A percentile compares a stretch with the other conserved stretches of the same genome.
These are phyloP conservation scores for Saturnispora silvae DNA, from an alignment of 805 yeast genomes.

Conservation along the genomic window DNA sequence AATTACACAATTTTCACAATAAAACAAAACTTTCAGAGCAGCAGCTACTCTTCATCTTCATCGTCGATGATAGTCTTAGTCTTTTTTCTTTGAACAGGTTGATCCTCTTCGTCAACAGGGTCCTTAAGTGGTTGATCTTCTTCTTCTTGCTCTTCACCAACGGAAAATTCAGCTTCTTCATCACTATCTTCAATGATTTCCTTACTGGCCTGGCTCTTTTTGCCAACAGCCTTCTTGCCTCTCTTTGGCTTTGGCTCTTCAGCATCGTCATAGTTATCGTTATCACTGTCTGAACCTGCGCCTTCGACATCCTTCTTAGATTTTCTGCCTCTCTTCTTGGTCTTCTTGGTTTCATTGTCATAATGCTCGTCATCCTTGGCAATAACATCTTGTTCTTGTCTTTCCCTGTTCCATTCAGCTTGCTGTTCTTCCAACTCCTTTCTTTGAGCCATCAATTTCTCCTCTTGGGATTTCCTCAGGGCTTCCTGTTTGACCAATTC, in stretches of 20 bases:
- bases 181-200: constrained; percentile 26
- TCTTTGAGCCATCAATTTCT: constrained; percentile 34
- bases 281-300: constrained; percentile 13
- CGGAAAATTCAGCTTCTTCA: constrained; percentile 20
- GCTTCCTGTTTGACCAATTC: constrained; percentile 36
- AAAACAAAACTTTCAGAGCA: no score
- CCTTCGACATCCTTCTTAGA: constrained; percentile 11
- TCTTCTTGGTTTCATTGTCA: constrained; percentile 21
- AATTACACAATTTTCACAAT: not conserved
- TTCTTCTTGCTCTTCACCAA: constrained; percentile 12
- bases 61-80: constrained; percentile 16
- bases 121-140: constrained; percentile 9
- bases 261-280: constrained; percentile 2
- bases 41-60: constrained; percentile 16
- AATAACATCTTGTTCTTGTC: constrained; percentile 27
- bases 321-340: constrained; percentile 20
- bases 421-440: constrained; percentile 46
- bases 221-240: constrained; percentile 10
- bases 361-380: constrained; percentile 26
- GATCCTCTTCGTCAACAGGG: constrained; percentile 6
- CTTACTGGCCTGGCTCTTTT: constrained; percentile 18
- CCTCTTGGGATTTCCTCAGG: constrained; percentile 36
- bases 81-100: constrained; percentile 13
- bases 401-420: constrained; percentile 39
- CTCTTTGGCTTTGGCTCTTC: constrained; percentile 10